Percentiles rank a stretch among this genome's conserved stretches.
phyloP scores from a whole-genome alignment of 2,329 filamentous ascomycete genomes.

The Neofusicoccum umdonicola region DNA sequence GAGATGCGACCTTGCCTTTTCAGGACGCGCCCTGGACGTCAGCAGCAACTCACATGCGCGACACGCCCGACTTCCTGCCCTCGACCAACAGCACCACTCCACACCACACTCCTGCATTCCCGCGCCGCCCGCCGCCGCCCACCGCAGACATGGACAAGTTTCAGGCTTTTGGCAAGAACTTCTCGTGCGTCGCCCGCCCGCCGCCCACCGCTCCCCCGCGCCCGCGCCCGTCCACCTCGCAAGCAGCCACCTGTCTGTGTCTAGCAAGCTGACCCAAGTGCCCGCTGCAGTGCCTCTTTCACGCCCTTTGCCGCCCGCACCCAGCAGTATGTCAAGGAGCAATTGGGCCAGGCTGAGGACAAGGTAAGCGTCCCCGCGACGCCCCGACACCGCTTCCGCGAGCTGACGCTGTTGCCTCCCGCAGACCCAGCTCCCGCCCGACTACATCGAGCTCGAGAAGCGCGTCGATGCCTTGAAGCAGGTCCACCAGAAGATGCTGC shows the following conservation, averaged over 20 bases:
- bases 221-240: background rate
- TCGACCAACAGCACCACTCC: background rate
- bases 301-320: constrained; percentile 91
- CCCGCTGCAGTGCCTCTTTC: constrained; percentile 70
- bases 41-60: constrained; percentile 4
- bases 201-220: constrained; percentile 17
- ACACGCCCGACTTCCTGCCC: background rate
- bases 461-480: constrained; percentile 95
- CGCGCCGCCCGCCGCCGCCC: background rate
- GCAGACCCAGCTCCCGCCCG: constrained; percentile 90
- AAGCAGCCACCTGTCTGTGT: background rate
- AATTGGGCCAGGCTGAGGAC: constrained; percentile 90
- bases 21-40: background rate
- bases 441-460: constrained; percentile 99
- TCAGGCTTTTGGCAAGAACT: constrained; percentile 57
- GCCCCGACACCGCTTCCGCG: background rate
- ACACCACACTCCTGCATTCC: background rate
- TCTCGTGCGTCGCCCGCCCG: constrained; percentile 52
- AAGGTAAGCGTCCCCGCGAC: constrained; percentile 58
- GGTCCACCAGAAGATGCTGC: constrained; percentile 94
- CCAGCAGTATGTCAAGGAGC: constrained; percentile 97
- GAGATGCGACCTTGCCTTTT: constrained; percentile 5
- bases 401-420: background rate
- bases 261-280: constrained; percentile 32
- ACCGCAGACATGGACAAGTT: constrained; percentile 19